A percentile compares a stretch with the other conserved stretches of the same genome.
Conservation (phyloP, 176 grass and related monocot genomes). For the Alloteropsis semialata region DNA sequence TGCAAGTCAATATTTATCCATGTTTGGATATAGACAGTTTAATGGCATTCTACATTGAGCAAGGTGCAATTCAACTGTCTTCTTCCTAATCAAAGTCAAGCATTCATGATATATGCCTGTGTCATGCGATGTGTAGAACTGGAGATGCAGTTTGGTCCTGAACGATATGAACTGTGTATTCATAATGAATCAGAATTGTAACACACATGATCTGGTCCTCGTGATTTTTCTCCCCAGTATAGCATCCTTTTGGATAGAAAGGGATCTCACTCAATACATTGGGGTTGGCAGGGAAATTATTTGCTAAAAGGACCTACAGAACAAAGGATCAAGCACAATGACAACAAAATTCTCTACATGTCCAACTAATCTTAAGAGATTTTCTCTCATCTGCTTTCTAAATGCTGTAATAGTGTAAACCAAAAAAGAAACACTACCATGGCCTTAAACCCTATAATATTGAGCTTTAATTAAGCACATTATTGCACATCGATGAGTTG, state of each 20-base stretch:
- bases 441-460: not conserved
- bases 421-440: no score
- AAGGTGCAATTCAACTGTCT: not conserved
- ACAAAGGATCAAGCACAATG: not conserved
- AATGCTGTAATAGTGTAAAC: not conserved
- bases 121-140: not conserved
- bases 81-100: not conserved
- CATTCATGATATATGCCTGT: not conserved
- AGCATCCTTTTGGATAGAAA: not conserved
- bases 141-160: not conserved
- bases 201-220: not conserved
- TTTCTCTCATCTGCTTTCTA: no score
- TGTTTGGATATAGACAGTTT: not conserved
- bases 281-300: not conserved
- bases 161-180: not conserved
- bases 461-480: not conserved
- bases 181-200: not conserved
- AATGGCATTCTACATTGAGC: not conserved
- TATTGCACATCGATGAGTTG: not conserved
- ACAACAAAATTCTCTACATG: not conserved
- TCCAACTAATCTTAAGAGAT: not conserved
- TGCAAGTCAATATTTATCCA: not conserved
- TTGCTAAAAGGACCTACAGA: not conserved
- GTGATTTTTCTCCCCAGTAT: not conserved
- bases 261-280: not conserved